These are phyloP conservation scores for Pseudocercospora fuligena DNA, from an alignment of 2,329 filamentous ascomycete species.

Conservation along the genomic window DNA sequence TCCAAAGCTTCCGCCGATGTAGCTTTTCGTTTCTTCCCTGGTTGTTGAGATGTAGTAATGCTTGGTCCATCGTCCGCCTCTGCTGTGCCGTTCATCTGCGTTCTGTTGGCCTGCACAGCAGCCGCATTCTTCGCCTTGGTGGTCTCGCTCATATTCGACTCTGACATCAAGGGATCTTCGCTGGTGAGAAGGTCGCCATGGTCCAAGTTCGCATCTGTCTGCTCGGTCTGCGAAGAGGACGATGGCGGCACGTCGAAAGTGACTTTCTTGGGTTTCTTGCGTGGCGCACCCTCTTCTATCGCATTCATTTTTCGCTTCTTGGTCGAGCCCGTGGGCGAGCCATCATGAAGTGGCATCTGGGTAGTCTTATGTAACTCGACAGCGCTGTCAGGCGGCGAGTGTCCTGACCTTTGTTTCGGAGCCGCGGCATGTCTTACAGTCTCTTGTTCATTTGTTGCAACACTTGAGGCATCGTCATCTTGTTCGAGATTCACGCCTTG, in stretches of 20 bases:
- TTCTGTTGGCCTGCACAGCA: conserved; percentile 9
- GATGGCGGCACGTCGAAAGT: conserved; percentile 22
- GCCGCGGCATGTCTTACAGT: conserved; percentile 24
- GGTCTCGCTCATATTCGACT: neutral
- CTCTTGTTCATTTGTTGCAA: conserved; percentile 41
- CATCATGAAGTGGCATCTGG: conserved; percentile 25
- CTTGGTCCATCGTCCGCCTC: neutral
- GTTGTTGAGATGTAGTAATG: neutral
- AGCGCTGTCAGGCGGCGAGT: conserved; percentile 27
- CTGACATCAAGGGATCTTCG: conserved; percentile 20
- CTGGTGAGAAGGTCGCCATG: conserved; percentile 7
- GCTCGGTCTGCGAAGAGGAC: neutral
- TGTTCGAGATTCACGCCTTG: conserved; percentile 40
- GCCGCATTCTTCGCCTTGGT: conserved; percentile 8
- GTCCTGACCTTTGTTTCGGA: conserved; percentile 5
- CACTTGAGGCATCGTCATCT: conserved; percentile 36
- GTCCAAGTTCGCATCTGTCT: neutral
- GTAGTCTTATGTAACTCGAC: conserved; percentile 18
- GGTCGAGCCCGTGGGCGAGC: conserved; percentile 19
- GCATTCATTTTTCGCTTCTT: conserved; percentile 20
- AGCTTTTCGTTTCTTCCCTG: conserved; percentile 20
- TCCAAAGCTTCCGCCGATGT: conserved; percentile 1
- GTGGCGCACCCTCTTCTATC: conserved; percentile 4
- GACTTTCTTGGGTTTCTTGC: conserved; percentile 26
- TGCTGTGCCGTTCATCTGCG: neutral